A percentile compares a stretch with the other conserved stretches of the same genome.
These are phyloP conservation scores for Camellia sinensis DNA, from an alignment of 148 eudicot genomes.

Conservation along the genomic window DNA sequence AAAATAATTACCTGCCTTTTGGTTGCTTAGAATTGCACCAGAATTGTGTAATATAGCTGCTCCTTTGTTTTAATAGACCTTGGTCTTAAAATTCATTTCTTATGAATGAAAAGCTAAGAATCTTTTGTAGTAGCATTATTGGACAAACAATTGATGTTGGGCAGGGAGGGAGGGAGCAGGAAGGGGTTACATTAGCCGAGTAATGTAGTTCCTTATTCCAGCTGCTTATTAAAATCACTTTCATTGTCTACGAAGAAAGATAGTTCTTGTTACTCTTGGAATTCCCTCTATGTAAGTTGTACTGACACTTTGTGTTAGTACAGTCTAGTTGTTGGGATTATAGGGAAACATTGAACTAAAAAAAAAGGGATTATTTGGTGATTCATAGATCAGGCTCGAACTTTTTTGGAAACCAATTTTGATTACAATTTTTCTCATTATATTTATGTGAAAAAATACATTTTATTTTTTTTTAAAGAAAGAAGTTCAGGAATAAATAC, in stretches of 20 bases:
- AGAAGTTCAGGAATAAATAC: background rate
- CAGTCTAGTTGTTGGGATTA: background rate
- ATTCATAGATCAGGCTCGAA: background rate
- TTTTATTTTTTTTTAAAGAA: background rate
- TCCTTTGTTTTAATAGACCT: background rate
- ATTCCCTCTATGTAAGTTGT: background rate
- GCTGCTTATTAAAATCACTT: background rate
- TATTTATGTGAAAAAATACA: background rate
- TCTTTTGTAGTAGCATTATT: background rate
- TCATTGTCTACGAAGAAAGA: background rate
- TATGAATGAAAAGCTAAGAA: background rate
- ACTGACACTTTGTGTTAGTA: background rate
- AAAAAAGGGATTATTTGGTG: background rate
- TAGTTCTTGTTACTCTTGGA: background rate
- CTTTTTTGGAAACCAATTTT: background rate
- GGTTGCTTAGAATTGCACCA: background rate
- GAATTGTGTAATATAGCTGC: background rate
- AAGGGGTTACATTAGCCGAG: background rate
- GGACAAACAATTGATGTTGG: background rate
- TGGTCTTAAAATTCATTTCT: background rate
- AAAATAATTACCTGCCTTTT: background rate
- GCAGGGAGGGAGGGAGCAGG: background rate
- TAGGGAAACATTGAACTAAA: background rate
- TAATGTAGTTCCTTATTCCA: background rate
- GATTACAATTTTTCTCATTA: no score